These are phyloP conservation scores for Plectranthus barbatus DNA, from an alignment of 257 asterid species.

Conservation along the genomic window DNA sequence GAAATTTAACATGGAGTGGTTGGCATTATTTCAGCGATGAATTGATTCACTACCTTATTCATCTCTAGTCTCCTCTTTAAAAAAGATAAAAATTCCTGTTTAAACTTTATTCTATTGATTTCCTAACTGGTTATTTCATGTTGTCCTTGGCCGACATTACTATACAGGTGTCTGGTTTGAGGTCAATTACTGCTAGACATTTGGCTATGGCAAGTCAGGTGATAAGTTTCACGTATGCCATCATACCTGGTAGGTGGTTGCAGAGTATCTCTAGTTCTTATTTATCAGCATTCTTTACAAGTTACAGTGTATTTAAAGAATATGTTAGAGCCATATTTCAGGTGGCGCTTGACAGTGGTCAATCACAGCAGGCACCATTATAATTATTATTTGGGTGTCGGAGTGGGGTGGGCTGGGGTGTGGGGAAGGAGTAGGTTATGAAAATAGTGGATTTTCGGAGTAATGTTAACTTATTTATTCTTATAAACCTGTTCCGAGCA, in stretches of 20 bases:
- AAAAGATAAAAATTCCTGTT: not conserved
- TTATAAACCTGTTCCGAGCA: not conserved
- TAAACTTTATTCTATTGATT: conserved; percentile 6
- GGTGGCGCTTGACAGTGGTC: not conserved
- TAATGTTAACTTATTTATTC: too few species aligned
- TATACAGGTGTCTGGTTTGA: conserved; percentile 94
- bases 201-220: conserved; percentile 99
- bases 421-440: not conserved
- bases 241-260: conserved; percentile 81
- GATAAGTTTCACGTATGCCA: conserved; percentile 73
- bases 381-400: not conserved
- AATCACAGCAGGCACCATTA: not conserved
- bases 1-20: not conserved
- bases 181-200: conserved; percentile 96
- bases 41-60: not conserved
- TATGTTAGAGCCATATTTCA: not conserved
- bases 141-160: conserved; percentile 8
- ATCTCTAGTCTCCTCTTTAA: not conserved
- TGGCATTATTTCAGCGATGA: not conserved
- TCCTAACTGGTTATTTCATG: conserved; percentile 1
- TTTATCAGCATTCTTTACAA: not conserved
- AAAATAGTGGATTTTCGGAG: not conserved
- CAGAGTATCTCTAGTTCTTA: not conserved
- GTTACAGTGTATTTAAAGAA: not conserved
- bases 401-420: not conserved